phyloP scores from a whole-genome alignment of 2,329 filamentous ascomycete genomes.

The Phyllosticta citriasiana region DNA sequence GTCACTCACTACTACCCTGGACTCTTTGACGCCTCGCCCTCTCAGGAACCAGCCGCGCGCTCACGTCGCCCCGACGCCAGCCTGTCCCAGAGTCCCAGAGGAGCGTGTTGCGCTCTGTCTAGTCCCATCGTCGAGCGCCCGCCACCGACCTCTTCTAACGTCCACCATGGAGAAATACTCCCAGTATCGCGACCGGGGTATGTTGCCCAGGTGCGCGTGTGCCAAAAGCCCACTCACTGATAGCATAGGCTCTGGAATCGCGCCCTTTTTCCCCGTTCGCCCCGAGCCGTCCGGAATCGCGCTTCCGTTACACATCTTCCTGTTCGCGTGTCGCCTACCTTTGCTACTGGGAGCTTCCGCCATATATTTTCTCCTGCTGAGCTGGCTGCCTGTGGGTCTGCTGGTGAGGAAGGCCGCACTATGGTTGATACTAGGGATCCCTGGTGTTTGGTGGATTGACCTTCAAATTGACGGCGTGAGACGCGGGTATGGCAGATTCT shows the following conservation, averaged over 20 bases:
- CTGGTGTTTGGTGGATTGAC: slow-evolving; percentile 97
- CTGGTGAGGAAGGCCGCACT: slow-evolving; percentile 70
- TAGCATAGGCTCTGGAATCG: slow-evolving; percentile 77
- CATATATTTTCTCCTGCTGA: slow-evolving; percentile 70
- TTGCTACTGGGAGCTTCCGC: slow-evolving; percentile 58
- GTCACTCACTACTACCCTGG: background rate
- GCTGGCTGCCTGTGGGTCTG: slow-evolving; percentile 65
- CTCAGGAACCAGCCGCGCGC: background rate
- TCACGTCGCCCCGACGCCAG: background rate
- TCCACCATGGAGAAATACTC: slow-evolving; percentile 84
- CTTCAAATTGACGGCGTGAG: slow-evolving; percentile 96
- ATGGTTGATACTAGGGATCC: slow-evolving; percentile 79
- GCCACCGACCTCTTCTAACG: background rate
- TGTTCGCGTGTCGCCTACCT: slow-evolving; percentile 75
- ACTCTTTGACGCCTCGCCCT: background rate
- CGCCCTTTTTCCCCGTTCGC: slow-evolving; percentile 81
- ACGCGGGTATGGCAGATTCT: slow-evolving; percentile 52
- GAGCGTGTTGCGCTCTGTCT: background rate
- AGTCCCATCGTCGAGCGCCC: background rate
- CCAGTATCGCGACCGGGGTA: slow-evolving; percentile 84
- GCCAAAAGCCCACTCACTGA: background rate
- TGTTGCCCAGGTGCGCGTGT: slow-evolving; percentile 5
- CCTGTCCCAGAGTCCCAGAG: slow-evolving; percentile 5
- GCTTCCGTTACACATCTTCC: slow-evolving; percentile 54
- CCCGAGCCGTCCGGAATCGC: slow-evolving; percentile 55